Evolutionary conservation across 2,329 filamentous ascomycete genomes (phyloP).

Genomic region (Claviceps arundinis): DNA sequence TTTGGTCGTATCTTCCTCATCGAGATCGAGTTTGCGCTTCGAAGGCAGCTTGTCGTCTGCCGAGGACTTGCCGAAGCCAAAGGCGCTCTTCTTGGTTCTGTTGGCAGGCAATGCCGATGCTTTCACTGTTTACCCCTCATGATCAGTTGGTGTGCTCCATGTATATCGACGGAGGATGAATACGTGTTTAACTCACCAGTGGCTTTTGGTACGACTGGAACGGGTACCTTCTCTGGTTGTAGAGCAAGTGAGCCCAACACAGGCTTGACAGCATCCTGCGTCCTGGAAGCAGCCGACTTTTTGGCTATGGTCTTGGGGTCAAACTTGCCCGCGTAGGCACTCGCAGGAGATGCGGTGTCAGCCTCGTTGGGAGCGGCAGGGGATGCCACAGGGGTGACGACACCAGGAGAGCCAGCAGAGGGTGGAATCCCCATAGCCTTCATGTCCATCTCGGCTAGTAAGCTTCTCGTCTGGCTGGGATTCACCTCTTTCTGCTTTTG

Average conservation of each 20-base stretch:
- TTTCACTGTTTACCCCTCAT: constrained; percentile 13
- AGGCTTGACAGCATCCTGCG: constrained; percentile 37
- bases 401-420: constrained; percentile 35
- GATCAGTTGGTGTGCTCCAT: neutral
- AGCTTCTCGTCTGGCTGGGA: constrained; percentile 49
- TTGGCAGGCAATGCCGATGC: constrained; percentile 50
- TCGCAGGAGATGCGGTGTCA: constrained; percentile 36
- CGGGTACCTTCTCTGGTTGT: constrained; percentile 22
- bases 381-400: constrained; percentile 34
- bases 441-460: constrained; percentile 61
- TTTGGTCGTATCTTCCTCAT: constrained; percentile 74
- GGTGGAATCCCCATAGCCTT: constrained; percentile 41
- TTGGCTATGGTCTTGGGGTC: constrained; percentile 79
- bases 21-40: constrained; percentile 70
- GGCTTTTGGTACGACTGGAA: constrained; percentile 19
- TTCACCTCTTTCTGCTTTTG: constrained; percentile 58
- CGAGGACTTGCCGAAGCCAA: constrained; percentile 62
- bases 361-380: constrained; percentile 30
- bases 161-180: neutral
- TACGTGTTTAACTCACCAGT: constrained; percentile 21
- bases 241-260: constrained; percentile 33
- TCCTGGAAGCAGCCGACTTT: constrained; percentile 51
- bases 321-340: constrained; percentile 64
- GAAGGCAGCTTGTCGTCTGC: constrained; percentile 54
- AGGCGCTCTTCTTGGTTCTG: constrained; percentile 64